Evolutionary conservation across 2,329 filamentous ascomycete species (phyloP).

Genomic region (Calonectria montana): DNA sequence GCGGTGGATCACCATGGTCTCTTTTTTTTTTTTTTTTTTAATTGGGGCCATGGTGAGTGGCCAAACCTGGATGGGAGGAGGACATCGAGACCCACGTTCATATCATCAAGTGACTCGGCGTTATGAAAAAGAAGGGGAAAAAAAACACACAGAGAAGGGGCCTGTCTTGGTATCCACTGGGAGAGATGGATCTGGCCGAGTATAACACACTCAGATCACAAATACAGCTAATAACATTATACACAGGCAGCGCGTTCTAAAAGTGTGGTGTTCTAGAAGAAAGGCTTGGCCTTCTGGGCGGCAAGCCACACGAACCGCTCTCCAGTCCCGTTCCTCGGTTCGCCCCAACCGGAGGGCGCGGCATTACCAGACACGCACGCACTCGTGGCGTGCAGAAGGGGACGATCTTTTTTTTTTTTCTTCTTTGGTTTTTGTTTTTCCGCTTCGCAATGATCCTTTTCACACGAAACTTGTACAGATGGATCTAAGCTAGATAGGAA

Average conservation of each 20-base stretch:
- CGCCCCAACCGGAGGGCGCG: neutral
- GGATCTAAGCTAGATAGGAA: neutral
- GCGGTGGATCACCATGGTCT: neutral
- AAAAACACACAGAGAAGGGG: neutral
- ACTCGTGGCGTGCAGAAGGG: neutral
- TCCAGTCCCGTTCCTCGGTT: neutral
- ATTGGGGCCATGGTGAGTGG: neutral
- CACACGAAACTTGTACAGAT: neutral
- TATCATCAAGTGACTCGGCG: neutral
- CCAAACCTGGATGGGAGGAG: neutral
- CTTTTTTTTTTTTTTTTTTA: neutral
- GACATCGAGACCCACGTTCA: neutral
- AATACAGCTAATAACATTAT: too few species aligned
- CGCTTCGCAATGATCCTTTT: neutral
- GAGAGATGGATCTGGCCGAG: neutral
- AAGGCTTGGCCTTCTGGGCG: neutral
- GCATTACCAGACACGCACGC: neutral
- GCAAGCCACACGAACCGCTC: slow-evolving; percentile 1
- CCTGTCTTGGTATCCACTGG: neutral
- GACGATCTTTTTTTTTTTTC: neutral
- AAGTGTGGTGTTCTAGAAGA: neutral
- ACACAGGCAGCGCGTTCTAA: neutral
- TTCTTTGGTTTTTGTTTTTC: neutral
- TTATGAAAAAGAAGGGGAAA: neutral
- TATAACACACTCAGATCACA: neutral